Conservation (phyloP, 2,329 filamentous ascomycete genomes). For the Xylogone sp. region DNA sequence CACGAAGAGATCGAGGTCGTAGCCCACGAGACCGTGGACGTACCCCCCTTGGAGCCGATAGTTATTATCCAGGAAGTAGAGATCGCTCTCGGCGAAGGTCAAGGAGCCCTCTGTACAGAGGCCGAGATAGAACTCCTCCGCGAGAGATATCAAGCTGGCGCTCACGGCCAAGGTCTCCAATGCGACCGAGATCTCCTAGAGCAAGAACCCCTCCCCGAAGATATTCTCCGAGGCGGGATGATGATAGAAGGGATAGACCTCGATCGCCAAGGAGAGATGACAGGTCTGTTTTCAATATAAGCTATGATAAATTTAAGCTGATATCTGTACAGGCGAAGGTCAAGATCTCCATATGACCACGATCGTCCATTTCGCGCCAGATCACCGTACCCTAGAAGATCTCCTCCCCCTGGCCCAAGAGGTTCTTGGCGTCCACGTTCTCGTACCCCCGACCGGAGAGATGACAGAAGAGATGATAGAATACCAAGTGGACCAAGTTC, state of each 20-base stretch:
- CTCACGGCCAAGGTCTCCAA: slow-evolving; percentile 30
- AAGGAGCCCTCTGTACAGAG: slow-evolving; percentile 22
- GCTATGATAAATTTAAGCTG: background rate
- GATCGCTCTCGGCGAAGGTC: slow-evolving; percentile 26
- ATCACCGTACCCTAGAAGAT: slow-evolving; percentile 27
- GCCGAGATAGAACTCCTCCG: slow-evolving; percentile 25
- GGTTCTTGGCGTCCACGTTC: slow-evolving; percentile 35
- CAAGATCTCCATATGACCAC: slow-evolving; percentile 29
- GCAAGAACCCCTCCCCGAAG: slow-evolving; percentile 26
- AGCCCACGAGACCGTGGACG: slow-evolving; percentile 13
- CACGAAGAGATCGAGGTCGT: slow-evolving; percentile 15
- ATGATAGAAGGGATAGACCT: slow-evolving; percentile 34
- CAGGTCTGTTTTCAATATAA: slow-evolving; percentile 13
- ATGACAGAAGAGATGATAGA: slow-evolving; percentile 44
- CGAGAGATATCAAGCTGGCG: slow-evolving; percentile 11
- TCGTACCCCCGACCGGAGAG: slow-evolving; percentile 48
- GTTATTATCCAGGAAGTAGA: slow-evolving; percentile 10
- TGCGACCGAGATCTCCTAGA: slow-evolving; percentile 16
- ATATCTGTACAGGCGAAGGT: slow-evolving; percentile 23
- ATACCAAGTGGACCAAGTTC: slow-evolving; percentile 35
- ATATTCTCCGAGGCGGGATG: slow-evolving; percentile 32
- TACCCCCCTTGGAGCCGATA: slow-evolving; percentile 13
- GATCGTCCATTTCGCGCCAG: slow-evolving; percentile 23
- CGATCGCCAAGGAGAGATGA: slow-evolving; percentile 26
- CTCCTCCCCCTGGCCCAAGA: slow-evolving; percentile 31